Evolutionary conservation across 2,329 filamentous ascomycete species (phyloP).

Genomic region (Periconia sp.): DNA sequence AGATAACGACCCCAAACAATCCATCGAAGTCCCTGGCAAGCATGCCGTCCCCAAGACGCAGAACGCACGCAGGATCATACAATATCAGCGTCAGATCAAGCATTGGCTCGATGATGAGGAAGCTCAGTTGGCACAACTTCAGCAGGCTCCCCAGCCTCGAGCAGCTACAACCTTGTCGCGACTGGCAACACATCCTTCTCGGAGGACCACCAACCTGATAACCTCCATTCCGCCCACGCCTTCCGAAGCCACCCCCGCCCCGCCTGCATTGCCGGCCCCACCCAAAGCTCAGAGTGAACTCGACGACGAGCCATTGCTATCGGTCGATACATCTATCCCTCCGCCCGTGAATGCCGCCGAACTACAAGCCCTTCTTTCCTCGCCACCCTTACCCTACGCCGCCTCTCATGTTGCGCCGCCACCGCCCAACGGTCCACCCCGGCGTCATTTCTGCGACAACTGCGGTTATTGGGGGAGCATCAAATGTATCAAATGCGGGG

Average conservation of each 20-base stretch:
- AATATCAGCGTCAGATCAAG: slow-evolving; percentile 79
- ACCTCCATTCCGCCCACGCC: slow-evolving; percentile 29
- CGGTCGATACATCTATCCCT: slow-evolving; percentile 57
- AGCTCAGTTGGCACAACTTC: slow-evolving; percentile 61
- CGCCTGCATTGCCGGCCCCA: slow-evolving; percentile 4
- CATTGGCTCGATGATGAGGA: slow-evolving; percentile 82
- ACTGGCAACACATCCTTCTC: slow-evolving; percentile 16
- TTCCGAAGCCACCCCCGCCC: slow-evolving; percentile 23
- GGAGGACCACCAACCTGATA: slow-evolving; percentile 28
- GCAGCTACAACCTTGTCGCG: slow-evolving; percentile 14
- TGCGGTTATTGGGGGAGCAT: slow-evolving; percentile 82
- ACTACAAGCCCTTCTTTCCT: slow-evolving; percentile 64
- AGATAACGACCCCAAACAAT: slow-evolving; percentile 60
- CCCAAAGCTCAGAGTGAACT: slow-evolving; percentile 13
- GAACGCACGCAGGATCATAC: slow-evolving; percentile 71
- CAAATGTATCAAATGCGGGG: slow-evolving; percentile 76
- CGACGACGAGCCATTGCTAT: slow-evolving; percentile 58
- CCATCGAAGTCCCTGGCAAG: slow-evolving; percentile 48
- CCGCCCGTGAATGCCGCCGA: slow-evolving; percentile 61
- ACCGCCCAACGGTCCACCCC: slow-evolving; percentile 49
- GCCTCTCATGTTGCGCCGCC: slow-evolving; percentile 57
- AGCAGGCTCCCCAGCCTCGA: slow-evolving; percentile 22
- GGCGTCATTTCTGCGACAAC: slow-evolving; percentile 71
- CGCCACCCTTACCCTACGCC: slow-evolving; percentile 67
- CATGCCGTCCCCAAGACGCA: slow-evolving; percentile 54